Conservation (phyloP, 371 early-diverging fungal genomes). For the Circinella umbellata region DNA sequence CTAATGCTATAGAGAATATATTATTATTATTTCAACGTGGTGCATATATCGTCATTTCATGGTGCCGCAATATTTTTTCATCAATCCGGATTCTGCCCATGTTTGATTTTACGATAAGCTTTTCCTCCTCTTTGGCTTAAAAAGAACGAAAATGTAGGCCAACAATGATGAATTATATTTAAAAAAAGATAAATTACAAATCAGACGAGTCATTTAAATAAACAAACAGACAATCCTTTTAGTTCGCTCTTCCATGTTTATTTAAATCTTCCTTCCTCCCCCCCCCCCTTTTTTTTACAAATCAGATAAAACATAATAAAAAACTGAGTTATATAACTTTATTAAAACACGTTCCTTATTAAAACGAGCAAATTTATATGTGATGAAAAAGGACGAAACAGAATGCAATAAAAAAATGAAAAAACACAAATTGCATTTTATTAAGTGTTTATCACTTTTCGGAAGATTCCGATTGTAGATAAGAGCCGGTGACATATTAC, state of each 20-base stretch:
- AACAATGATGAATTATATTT: no score
- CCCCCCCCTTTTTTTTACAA: neutral
- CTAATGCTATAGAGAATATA: no score
- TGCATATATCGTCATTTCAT: no score
- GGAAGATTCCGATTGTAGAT: constrained; percentile 7
- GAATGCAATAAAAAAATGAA: neutral
- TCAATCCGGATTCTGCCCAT: no score
- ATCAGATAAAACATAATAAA: neutral
- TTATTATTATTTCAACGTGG: no score
- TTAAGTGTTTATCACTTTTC: neutral
- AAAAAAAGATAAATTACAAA: neutral
- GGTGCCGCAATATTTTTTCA: no score
- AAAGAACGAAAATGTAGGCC: no score
- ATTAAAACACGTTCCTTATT: no score
- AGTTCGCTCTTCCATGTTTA: neutral
- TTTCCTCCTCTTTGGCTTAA: no score
- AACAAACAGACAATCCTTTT: constrained; percentile 6
- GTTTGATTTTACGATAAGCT: neutral
- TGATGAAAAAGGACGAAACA: no score
- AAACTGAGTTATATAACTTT: no score
- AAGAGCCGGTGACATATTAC: neutral
- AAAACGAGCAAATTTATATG: no score
- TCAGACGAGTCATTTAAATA: constrained; percentile 12
- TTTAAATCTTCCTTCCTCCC: neutral
- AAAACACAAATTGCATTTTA: neutral